Conservation (phyloP, 805 yeast genomes). For the Ogataea populi-albae region DNA sequence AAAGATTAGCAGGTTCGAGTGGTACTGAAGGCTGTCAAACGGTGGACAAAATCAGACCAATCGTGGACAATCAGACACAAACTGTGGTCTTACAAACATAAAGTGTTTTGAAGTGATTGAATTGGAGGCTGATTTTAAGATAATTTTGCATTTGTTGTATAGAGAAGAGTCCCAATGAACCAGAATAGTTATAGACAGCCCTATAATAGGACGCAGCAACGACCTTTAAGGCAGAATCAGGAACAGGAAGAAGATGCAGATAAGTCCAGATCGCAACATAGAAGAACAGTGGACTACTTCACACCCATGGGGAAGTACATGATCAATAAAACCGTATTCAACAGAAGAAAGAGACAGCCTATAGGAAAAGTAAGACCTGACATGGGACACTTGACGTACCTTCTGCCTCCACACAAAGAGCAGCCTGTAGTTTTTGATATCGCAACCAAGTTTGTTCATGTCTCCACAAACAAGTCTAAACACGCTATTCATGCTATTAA, state of each 20-base stretch:
- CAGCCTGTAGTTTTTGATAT: constrained; percentile 56
- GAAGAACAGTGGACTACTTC: constrained; percentile 78
- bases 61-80: too few species aligned
- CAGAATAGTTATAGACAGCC: constrained; percentile 3
- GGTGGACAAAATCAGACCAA: too few species aligned
- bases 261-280: constrained; percentile 32
- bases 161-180: constrained; percentile 1
- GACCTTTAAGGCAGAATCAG: constrained; percentile 11
- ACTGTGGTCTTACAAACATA: too few species aligned
- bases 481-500: constrained; percentile 87
- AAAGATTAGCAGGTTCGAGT: too few species aligned
- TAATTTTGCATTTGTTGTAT: neutral
- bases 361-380: constrained; percentile 65
- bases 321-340: constrained; percentile 43
- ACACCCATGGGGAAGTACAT: constrained; percentile 68
- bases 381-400: constrained; percentile 57
- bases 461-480: constrained; percentile 85
- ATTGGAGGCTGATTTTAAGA: too few species aligned
- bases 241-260: constrained; percentile 16
- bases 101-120: too few species aligned
- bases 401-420: constrained; percentile 59
- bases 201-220: constrained; percentile 9
- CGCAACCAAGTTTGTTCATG: constrained; percentile 81
- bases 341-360: constrained; percentile 33
- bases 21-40: too few species aligned